Percentiles rank a stretch among this genome's conserved stretches.
Conservation (phyloP, 2,329 filamentous ascomycete genomes). For the Zymoseptoria crescenta region DNA sequence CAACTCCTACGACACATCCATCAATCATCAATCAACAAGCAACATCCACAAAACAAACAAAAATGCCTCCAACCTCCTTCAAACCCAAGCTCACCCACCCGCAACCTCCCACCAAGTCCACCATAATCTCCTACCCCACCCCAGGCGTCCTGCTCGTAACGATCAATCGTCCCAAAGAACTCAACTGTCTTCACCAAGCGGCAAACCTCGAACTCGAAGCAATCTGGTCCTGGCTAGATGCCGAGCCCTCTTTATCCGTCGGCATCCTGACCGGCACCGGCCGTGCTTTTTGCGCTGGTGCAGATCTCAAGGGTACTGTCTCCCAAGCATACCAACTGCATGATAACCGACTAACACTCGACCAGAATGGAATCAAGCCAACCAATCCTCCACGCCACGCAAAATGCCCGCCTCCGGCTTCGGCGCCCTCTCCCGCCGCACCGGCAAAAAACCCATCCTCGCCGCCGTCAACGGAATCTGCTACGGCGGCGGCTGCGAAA, state of each 20-base stretch:
- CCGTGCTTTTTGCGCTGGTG: slow-evolving; percentile 31
- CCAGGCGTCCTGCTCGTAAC: slow-evolving; percentile 27
- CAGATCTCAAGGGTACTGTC: slow-evolving; percentile 29
- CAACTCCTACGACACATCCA: not conserved
- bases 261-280: slow-evolving; percentile 31
- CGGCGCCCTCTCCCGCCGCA: slow-evolving; percentile 57
- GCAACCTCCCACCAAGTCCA: slow-evolving; percentile 19
- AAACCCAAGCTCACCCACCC: slow-evolving; percentile 17
- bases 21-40: not conserved
- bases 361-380: slow-evolving; percentile 29
- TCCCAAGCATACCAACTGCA: no score
- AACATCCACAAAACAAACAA: not conserved
- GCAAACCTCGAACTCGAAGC: slow-evolving; percentile 26
- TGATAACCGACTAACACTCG: not conserved
- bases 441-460: slow-evolving; percentile 66
- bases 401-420: slow-evolving; percentile 46
- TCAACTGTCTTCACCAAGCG: slow-evolving; percentile 30
- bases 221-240: slow-evolving; percentile 29
- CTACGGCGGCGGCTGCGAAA: slow-evolving; percentile 70
- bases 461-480: slow-evolving; percentile 70
- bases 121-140: slow-evolving; percentile 27
- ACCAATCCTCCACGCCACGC: slow-evolving; percentile 17
- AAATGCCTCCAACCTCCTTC: slow-evolving; percentile 13
- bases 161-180: slow-evolving; percentile 28
- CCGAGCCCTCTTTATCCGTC: slow-evolving; percentile 25